phyloP scores from a whole-genome alignment of 2,329 filamentous ascomycete genomes.

The Botrytis hyacinthi region DNA sequence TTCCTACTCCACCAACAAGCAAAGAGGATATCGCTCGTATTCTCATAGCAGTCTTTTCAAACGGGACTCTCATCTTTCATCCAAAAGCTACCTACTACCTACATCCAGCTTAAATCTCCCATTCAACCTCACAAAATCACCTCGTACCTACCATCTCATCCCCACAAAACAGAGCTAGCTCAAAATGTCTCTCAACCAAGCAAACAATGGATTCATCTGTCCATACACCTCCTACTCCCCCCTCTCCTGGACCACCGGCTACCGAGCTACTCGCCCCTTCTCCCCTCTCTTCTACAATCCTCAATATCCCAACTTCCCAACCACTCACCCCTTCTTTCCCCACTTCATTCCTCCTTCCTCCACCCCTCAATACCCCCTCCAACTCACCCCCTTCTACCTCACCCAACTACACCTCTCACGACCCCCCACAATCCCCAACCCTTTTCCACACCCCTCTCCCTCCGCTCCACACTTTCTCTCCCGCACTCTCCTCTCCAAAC shows the following conservation, averaged over 20 bases:
- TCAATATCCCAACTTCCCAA: neutral
- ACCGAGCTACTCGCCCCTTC: neutral
- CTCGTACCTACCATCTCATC: neutral
- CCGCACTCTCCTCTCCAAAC: neutral
- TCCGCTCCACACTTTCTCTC: neutral
- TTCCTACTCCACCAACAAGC: neutral
- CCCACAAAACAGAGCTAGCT: neutral
- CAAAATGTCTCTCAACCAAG: neutral
- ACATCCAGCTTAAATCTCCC: too few species aligned
- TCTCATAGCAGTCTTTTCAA: neutral
- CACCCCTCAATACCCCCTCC: too few species aligned
- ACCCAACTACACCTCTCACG: neutral
- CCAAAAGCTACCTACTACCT: too few species aligned
- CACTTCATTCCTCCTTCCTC: neutral
- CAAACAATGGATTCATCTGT: neutral
- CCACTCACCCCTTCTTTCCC: fast-evolving
- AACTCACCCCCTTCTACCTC: neutral
- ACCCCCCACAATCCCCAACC: neutral
- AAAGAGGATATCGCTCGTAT: neutral
- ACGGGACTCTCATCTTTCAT: neutral
- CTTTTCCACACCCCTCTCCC: neutral
- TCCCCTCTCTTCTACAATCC: neutral
- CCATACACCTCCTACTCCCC: neutral
- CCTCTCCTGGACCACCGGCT: neutral
- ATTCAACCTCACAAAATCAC: neutral